Base-by-base conservation (phyloP, 2,329 filamentous ascomycete genomes). In the Mycocentrospora acerina region DNA sequence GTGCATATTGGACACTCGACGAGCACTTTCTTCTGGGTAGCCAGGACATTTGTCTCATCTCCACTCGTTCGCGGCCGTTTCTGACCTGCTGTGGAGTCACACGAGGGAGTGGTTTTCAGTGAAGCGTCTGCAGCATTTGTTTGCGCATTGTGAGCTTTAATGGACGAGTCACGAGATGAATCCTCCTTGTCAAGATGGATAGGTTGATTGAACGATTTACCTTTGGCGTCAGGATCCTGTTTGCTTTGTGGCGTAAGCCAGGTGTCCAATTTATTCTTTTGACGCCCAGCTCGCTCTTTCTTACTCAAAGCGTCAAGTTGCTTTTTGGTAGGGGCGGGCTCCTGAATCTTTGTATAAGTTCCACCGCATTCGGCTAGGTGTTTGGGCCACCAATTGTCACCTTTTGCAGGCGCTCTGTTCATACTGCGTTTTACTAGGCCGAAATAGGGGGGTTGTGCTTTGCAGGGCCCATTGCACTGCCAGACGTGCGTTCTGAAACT, bases 341-440 rank as follows among this genome's bases (percentile, higher is more conserved):
- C 68, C 19, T 64, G 54, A 25, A 69, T 67, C 50, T 73, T 73
- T 10, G 59, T 59, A 33, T 66, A 72, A 3, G 43, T 55, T 10
- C 71, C 71, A 12, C 69, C 70, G 45, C 71, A 73, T 30, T 70
- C 68, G 4, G 53, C 48, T 35, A 64, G 38, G 47, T 73, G 71
- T 46, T 44, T 58, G 15, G 50, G 40, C 65, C 66, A 73, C 71
- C 71, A 73, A 9, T 44, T 57, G 53, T 73, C 71, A 26, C 55
- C 53, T 44, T 68, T 71, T 2, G 66, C 65, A 6, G 70, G 71
- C 7, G 69, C 42, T 22, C 71, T 55, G 46, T 73, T 72, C 71
- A 73, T 73, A 32, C 61, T 66, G n/a, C 71, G 55, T 53, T 72
- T 73, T 13, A 73, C 70, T 2, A 71, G 46, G 1, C 71, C 71